Percentiles rank a stretch among this genome's conserved stretches.
These are phyloP conservation scores for Acanthamoeba sp. DNA, from an alignment of 208 protist species.

Conservation along the genomic window DNA sequence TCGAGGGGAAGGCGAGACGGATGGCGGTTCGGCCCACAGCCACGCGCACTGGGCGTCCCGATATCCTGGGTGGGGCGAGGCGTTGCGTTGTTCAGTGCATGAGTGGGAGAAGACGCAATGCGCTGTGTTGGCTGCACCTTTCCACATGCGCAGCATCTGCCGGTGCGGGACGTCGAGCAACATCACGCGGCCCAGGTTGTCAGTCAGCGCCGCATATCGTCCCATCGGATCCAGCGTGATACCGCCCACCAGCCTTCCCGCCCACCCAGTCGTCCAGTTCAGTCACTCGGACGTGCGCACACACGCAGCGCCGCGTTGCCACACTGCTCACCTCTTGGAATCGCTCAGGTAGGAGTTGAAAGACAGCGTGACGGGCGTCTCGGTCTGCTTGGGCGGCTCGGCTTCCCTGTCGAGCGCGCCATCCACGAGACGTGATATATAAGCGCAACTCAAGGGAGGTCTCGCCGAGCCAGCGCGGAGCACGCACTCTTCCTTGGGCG, in stretches of 20 bases:
- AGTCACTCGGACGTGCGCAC: neutral
- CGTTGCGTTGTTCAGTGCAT: conserved; percentile 41
- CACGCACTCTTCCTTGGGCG: conserved; percentile 14
- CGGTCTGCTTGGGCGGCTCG: conserved; percentile 13
- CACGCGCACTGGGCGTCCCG: conserved; percentile 24
- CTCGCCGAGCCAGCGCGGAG: neutral
- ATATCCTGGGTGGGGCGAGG: neutral
- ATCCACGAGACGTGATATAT: neutral
- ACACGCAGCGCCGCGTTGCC: neutral
- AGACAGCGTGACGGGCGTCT: conserved; percentile 43
- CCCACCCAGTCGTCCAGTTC: neutral
- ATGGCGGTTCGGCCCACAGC: conserved; percentile 21
- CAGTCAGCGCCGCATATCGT: conserved; percentile 70
- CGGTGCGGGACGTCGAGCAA: conserved; percentile 79
- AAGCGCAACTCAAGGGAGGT: neutral
- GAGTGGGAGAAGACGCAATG: too few relatives aligned
- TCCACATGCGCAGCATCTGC: conserved; percentile 80
- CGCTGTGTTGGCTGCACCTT: too few relatives aligned
- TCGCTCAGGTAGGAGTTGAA: conserved; percentile 63
- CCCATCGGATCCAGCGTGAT: conserved; percentile 77
- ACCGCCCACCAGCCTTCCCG: neutral
- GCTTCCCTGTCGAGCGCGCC: neutral
- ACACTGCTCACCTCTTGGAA: conserved; percentile 1
- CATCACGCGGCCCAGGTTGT: conserved; percentile 78
- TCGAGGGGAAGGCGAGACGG: neutral